Evolutionary conservation across 78 protist species (phyloP).

Genomic region (slime mould (Dictyostelium discoideum)): dicty_2.7 NC_007088.5:1647001-1647500

Average conservation of each 20-base stretch:
- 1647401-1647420: slow-evolving; percentile 98
- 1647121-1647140: slow-evolving; percentile 96
- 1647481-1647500: slow-evolving; percentile 96
- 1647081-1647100: slow-evolving; percentile 89
- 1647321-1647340: slow-evolving; percentile 98
- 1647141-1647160: slow-evolving; percentile 97
- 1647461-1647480: slow-evolving; percentile 96
- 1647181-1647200: slow-evolving; percentile 94
- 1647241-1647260: slow-evolving; percentile 96
- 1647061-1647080: slow-evolving; percentile 87
- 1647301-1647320: slow-evolving; percentile 95
- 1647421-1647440: slow-evolving; percentile 98
- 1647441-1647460: slow-evolving; percentile 99
- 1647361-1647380: slow-evolving; percentile 96
- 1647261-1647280: slow-evolving; percentile 97
- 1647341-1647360: slow-evolving; percentile 94
- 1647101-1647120: slow-evolving; percentile 96
- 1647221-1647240: slow-evolving; percentile 94
- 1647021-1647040: slow-evolving; percentile 99
- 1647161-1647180: slow-evolving; percentile 98
- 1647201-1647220: slow-evolving; percentile 95
- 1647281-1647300: slow-evolving; percentile 99
- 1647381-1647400: slow-evolving; percentile 94
- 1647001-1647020: slow-evolving; percentile 99
- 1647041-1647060: slow-evolving; percentile 94